Conservation (phyloP, 108 stramenopile genomes). For the Ochromonas danica region DNA sequence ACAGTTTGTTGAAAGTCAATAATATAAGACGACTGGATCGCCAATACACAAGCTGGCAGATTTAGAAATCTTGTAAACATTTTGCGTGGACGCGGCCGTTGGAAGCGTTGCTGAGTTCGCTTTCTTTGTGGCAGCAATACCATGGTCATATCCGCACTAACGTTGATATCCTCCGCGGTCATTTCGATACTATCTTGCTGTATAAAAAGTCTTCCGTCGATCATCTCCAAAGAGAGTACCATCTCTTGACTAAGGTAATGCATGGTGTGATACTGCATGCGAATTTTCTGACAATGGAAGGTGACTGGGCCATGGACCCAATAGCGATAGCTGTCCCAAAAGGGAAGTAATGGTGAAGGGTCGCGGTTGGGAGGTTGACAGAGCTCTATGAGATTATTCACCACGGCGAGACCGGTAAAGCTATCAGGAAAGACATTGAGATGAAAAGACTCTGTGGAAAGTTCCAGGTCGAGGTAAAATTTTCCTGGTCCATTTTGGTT, state of each 20-base stretch:
- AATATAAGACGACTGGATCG: background rate
- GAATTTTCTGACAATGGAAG: background rate
- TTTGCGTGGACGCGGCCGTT: too few relatives aligned
- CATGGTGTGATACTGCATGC: background rate
- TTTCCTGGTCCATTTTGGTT: background rate
- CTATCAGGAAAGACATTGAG: background rate
- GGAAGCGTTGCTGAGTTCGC: background rate
- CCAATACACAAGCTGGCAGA: background rate
- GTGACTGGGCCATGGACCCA: conserved; percentile 10
- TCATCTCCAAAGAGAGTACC: background rate
- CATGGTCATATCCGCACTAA: too few relatives aligned
- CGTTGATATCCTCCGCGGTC: background rate
- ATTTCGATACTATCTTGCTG: background rate
- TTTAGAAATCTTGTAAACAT: too few relatives aligned
- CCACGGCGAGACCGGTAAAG: background rate
- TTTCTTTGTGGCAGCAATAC: background rate
- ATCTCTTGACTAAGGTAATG: background rate
- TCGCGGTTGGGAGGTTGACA: conserved; percentile 23
- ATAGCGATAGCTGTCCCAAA: conserved; percentile 27
- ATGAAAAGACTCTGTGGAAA: background rate
- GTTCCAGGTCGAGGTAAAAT: background rate
- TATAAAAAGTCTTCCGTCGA: background rate
- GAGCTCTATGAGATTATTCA: background rate
- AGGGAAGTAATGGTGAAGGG: background rate
- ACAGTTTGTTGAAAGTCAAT: background rate